Evolutionary conservation across 2,329 filamentous ascomycete species (phyloP), one percentile per base, ranked within the genome.

Genomic region (Reticulascus tulasneorum): DNA sequence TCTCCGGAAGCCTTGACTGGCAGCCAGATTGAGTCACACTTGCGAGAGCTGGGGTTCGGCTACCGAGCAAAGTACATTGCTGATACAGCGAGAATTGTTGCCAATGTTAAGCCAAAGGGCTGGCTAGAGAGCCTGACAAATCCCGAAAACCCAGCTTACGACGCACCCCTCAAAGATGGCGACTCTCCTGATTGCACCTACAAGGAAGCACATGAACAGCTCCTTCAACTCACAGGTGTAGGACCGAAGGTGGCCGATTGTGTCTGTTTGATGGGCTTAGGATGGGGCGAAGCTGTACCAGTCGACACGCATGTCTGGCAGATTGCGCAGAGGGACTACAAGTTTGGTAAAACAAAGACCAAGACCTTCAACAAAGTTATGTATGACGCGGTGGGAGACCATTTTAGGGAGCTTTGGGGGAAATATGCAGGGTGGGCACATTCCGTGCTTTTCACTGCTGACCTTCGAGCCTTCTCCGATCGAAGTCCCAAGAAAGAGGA

Each of bases 251-350:
- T 98, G 1, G 86, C 93, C 6, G 94, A 98, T 58, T 98, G 94
- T 55, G 90, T 97, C 7, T 95, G 86, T 55, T 67, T 98, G 15
- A 96, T 98, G 85, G 94, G 94, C 0, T 66, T 98, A 11, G 91
- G 90, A 19, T 98, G 94, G 91, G 85, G 85, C 21, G 91, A 97
- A 62, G 82, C 90, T 4, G 90, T 98, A 2, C 93, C 93, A 0
- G 86, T 98, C 21, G 93, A 98, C 60, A 98, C 94, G 2, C 94
- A 98, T 62, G 88, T 98, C 10, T 97, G 90, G 91, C 90, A 97
- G 66, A 97, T 98, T 54, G 94, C 93, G 1, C 87, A 94, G 58
- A 75, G 93, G 35, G 93, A 98, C 60, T 98, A 98, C 64, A 89
- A 83, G 40, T 94, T 98, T 51, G 86, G 87, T 7, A 86, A 82